Conservation (phyloP, 2,329 filamentous ascomycete species). For the Scedosporium boydii region DNA sequence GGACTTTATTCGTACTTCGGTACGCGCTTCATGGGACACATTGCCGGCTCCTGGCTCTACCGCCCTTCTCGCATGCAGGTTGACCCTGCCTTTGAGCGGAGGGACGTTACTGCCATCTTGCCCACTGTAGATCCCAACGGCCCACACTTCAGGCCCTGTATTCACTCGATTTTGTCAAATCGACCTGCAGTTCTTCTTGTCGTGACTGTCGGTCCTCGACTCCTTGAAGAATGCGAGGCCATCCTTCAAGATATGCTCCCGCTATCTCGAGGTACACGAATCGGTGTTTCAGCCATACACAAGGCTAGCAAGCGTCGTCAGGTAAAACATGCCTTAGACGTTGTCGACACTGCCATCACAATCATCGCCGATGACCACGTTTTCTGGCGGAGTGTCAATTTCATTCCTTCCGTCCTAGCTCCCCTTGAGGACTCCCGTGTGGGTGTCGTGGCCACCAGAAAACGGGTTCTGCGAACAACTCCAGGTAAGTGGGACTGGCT, state of each 20-base stretch:
- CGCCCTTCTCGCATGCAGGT: constrained; percentile 17
- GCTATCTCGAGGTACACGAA: too few relatives aligned
- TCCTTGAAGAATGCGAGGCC: constrained; percentile 15
- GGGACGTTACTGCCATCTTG: constrained; percentile 40
- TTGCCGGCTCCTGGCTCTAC: constrained; percentile 30
- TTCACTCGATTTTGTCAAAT: not conserved
- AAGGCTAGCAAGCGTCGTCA: constrained; percentile 38
- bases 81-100: constrained; percentile 20
- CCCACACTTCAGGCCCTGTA: constrained; percentile 9
- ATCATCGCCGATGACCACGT: constrained; percentile 44
- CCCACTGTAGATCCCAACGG: constrained; percentile 31
- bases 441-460: constrained; percentile 47
- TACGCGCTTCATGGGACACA: constrained; percentile 36
- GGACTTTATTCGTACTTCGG: constrained; percentile 22
- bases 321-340: constrained; percentile 27
- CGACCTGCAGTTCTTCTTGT: constrained; percentile 8
- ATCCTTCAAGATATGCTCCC: too few relatives aligned
- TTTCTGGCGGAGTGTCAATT: constrained; percentile 31
- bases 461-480: constrained; percentile 34
- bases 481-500: constrained; percentile 16
- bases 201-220: constrained; percentile 18
- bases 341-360: constrained; percentile 29
- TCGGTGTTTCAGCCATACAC: too few relatives aligned
- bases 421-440: constrained; percentile 34
- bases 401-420: constrained; percentile 31